Conservation (phyloP, 2,329 filamentous ascomycete genomes). For the Diaporthe capsici region DNA sequence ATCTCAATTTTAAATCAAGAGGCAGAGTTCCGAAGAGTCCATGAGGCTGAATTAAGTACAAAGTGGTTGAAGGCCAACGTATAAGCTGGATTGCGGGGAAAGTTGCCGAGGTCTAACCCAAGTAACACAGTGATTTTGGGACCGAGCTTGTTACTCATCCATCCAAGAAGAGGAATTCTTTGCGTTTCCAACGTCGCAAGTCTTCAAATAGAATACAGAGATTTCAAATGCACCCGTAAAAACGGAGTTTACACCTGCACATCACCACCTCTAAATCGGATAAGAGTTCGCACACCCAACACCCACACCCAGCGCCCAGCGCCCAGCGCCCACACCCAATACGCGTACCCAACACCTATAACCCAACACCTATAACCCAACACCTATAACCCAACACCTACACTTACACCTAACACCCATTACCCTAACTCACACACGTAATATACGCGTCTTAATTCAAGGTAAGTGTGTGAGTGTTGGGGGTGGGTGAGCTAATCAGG, state of each 20-base stretch:
- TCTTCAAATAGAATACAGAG: not conserved
- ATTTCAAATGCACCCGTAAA: not conserved
- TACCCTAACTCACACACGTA: not conserved
- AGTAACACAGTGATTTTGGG: not conserved
- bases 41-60: not conserved
- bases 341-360: too few species aligned
- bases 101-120: constrained; percentile 7
- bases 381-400: not conserved
- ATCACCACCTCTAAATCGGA: too few species aligned
- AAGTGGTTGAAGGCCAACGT: not conserved
- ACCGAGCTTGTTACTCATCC: constrained; percentile 6
- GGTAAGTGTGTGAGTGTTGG: not conserved
- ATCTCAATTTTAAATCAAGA: not conserved
- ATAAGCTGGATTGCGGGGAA: constrained; percentile 20
- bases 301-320: too few species aligned
- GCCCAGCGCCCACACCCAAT: too few species aligned
- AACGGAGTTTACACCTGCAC: too few species aligned
- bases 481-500: not conserved
- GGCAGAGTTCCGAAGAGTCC: not conserved
- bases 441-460: not conserved
- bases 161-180: not conserved
- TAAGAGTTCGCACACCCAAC: too few species aligned
- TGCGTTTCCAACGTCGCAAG: not conserved
- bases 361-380: not conserved
- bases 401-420: not conserved